Evolutionary conservation across 208 protist genomes (phyloP).

Genomic region (Trypanosoma avium): DNA sequence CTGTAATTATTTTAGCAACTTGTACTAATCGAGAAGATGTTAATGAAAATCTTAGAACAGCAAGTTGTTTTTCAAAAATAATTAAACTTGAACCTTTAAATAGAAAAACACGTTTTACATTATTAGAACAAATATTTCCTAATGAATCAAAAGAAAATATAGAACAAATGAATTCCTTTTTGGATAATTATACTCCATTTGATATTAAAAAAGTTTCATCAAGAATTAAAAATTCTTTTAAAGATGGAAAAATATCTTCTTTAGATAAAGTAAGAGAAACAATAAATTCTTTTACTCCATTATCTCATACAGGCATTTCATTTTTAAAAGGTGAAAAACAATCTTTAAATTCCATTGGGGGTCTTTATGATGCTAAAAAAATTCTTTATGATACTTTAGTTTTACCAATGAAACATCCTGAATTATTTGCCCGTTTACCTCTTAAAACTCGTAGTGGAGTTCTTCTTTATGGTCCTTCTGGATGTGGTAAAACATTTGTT

Average conservation of each 20-base stretch:
- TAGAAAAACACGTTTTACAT: conserved; percentile 37
- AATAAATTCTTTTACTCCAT: conserved; percentile 61
- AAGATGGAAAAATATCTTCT: conserved; percentile 11
- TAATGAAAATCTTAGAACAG: conserved; percentile 61
- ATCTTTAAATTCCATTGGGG: conserved; percentile 87
- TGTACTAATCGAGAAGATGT: conserved; percentile 65
- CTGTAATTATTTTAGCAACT: conserved; percentile 73
- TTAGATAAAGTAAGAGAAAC: conserved; percentile 31
- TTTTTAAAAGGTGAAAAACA: conserved; percentile 74
- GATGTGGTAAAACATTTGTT: conserved; percentile 92
- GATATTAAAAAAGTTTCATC: conserved; percentile 59
- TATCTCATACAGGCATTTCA: conserved; percentile 82
- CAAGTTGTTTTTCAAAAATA: conserved; percentile 59
- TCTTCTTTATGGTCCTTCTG: conserved; percentile 92
- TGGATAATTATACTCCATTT: conserved; percentile 92
- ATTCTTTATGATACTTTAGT: conserved; percentile 94
- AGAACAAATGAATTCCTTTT: conserved; percentile 40
- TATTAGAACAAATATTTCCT: conserved; percentile 65
- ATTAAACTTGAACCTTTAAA: conserved; percentile 65
- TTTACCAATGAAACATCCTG: conserved; percentile 92
- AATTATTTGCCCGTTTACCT: conserved; percentile 89
- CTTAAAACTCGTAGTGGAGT: conserved; percentile 91
- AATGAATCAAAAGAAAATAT: conserved; percentile 33
- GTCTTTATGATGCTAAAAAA: conserved; percentile 92
- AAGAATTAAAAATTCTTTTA: conserved; percentile 35